These are phyloP conservation scores for Nicotiana undulata DNA, from an alignment of 257 asterid species.

Conservation along the genomic window DNA sequence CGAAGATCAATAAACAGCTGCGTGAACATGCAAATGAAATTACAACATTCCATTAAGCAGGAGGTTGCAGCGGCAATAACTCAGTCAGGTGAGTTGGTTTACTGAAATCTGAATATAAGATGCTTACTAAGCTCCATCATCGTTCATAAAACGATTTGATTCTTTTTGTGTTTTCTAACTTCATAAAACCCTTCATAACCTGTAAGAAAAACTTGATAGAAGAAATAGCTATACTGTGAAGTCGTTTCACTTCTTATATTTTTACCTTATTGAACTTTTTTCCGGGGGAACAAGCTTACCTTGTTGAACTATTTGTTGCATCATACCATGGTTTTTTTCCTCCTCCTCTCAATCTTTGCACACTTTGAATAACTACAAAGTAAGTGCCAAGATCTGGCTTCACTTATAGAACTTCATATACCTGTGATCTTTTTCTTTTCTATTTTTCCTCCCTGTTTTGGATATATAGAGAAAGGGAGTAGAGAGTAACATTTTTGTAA, in stretches of 20 bases:
- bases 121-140: neutral
- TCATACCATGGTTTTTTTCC: neutral
- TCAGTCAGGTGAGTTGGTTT: constrained; percentile 40
- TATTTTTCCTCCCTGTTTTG: neutral
- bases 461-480: neutral
- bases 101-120: neutral
- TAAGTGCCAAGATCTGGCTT: neutral
- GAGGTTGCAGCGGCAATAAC: constrained; percentile 36
- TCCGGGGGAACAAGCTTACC: neutral
- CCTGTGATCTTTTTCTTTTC: neutral
- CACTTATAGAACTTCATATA: neutral
- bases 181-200: neutral
- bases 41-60: constrained; percentile 49
- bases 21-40: constrained; percentile 51
- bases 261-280: neutral
- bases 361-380: neutral
- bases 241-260: neutral
- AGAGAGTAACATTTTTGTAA: neutral
- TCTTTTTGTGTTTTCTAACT: neutral
- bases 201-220: neutral
- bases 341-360: neutral
- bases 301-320: neutral
- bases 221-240: neutral
- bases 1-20: constrained; percentile 64
- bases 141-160: neutral